Percentiles rank a stretch among this genome's conserved stretches.
These are phyloP conservation scores for apple (Malus domestica) DNA, from an alignment of 306 rosid species.

Conservation along the genomic window ASM211411v1 NC_041804.1:11348501-11349000, in stretches of 20 bases:
- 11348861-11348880: background rate
- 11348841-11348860: background rate
- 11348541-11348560: background rate
- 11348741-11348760: constrained; percentile 71
- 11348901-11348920: constrained; percentile 72
- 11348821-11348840: background rate
- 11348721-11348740: constrained; percentile 87
- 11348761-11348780: constrained; percentile 81
- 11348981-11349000: constrained; percentile 82
- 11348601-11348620: background rate
- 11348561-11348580: background rate
- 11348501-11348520: background rate
- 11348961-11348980: constrained; percentile 78
- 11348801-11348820: constrained; percentile 2
- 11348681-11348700: constrained; percentile 93
- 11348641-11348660: constrained; percentile 19
- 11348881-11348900: constrained; percentile 16
- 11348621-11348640: background rate
- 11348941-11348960: constrained; percentile 32
- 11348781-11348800: constrained; percentile 3
- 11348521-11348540: background rate
- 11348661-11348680: constrained; percentile 80
- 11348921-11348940: constrained; percentile 77
- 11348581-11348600: background rate
- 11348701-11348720: constrained; percentile 76